Conservation (phyloP, 2,329 filamentous ascomycete genomes). For the Salinomyces thailandicus region DNA sequence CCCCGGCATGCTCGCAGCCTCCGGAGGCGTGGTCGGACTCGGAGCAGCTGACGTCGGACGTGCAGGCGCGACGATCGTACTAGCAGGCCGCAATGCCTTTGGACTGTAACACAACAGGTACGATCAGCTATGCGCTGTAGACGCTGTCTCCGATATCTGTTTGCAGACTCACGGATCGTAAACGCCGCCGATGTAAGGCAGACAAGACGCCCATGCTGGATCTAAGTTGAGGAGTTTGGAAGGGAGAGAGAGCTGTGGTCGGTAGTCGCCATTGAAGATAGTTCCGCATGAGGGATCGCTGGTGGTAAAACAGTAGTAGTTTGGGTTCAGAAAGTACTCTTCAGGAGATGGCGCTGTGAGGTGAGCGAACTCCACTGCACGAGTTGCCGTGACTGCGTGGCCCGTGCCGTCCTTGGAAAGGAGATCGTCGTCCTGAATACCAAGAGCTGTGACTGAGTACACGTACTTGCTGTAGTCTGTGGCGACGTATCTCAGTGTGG, state of each 20-base stretch:
- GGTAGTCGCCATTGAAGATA: not conserved
- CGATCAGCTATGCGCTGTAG: too few species aligned
- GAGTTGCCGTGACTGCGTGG: not conserved
- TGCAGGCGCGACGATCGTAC: not conserved
- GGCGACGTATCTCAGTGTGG: not conserved
- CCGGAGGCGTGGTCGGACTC: not conserved
- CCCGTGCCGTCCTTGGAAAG: not conserved
- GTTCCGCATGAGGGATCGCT: not conserved
- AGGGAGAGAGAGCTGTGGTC: slow-evolving; percentile 1
- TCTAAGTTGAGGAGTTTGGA: not conserved
- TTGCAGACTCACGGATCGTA: too few species aligned
- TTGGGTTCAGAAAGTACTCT: not conserved
- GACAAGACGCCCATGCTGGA: not conserved
- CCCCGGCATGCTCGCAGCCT: not conserved
- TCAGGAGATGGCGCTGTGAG: not conserved
- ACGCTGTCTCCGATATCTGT: too few species aligned
- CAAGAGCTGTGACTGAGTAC: not conserved
- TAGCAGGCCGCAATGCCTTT: not conserved
- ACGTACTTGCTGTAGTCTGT: not conserved
- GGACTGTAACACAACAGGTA: not conserved
- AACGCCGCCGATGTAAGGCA: not conserved
- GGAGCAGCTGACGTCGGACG: not conserved
- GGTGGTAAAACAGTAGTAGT: not conserved
- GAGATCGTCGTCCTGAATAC: not conserved
- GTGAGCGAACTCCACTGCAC: not conserved